These are phyloP conservation scores for Penium margaritaceum DNA, from an alignment of 139 green algal genomes.

Conservation along the genomic window DNA sequence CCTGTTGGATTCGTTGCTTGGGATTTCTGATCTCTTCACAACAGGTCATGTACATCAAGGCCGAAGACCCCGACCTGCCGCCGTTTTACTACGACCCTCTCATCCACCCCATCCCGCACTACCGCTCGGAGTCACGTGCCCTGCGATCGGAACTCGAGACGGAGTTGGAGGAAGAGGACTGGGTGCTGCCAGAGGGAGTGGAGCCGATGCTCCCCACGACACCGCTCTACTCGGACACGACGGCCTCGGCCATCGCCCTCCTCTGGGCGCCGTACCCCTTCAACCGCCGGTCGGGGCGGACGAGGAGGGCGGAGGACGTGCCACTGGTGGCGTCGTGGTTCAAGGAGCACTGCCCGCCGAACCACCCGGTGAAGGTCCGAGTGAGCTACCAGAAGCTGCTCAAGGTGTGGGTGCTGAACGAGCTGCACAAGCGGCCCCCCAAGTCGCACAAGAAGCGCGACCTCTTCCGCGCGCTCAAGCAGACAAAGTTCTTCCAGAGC, in stretches of 20 bases:
- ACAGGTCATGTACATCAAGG: conserved; percentile 95
- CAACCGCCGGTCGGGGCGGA: conserved; percentile 78
- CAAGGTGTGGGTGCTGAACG: conserved; percentile 96
- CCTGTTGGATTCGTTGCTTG: too few relatives aligned
- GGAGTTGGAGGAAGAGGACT: conserved; percentile 72
- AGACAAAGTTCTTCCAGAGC: conserved; percentile 98
- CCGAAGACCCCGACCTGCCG: conserved; percentile 95
- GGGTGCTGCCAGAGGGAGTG: conserved; percentile 73
- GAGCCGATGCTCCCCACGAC: conserved; percentile 50
- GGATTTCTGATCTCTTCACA: too few relatives aligned
- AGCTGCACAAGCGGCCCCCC: conserved; percentile 80
- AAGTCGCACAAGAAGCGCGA: conserved; percentile 84
- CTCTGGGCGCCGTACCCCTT: conserved; percentile 91
- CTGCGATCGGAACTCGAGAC: conserved; percentile 29
- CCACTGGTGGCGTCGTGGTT: conserved; percentile 92
- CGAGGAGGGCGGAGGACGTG: conserved; percentile 79
- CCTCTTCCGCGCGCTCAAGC: conserved; percentile 78
- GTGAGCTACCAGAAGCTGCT: conserved; percentile 99
- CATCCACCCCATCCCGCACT: conserved; percentile 92
- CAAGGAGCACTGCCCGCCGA: conserved; percentile 68
- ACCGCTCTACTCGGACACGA: conserved; percentile 77
- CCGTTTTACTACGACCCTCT: conserved; percentile 99
- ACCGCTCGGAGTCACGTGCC: conserved; percentile 55
- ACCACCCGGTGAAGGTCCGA: conserved; percentile 89
- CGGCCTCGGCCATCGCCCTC: conserved; percentile 80